Base-by-base conservation (phyloP, 176 grass and related monocot genomes). In the Triticum urartu region DNA sequence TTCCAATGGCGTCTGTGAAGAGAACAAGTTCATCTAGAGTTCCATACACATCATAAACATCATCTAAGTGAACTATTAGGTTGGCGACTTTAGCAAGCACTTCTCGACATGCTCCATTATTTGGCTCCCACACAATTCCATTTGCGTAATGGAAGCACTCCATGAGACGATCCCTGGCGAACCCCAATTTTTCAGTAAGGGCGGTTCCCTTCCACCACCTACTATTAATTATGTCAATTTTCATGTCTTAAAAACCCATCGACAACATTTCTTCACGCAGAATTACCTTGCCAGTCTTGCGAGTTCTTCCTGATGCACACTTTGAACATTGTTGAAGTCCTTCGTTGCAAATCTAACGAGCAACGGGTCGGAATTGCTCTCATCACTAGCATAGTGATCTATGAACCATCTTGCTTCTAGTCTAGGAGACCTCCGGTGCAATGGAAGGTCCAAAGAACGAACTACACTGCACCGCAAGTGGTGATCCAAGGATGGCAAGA, bases 151-250 rank as follows among this genome's bases (percentile, higher is more conserved):
- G 13, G 47, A 50, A 50, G 47, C 47, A 50, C 47, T 50, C 47
- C 47, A 50, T 50, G 47, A 50, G 47, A 15, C 47, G 47, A 50
- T 50, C 47, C 47, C 13, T 15, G 45, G 47, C 47, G 4, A 50
- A 50, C 13, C 13, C 47, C 47, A 50, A 15, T 15, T 50, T 50
- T 50, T 15, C 47, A 50, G 1, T 50, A 15, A 50, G 47, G 47
- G 4, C 47, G 0, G 47, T 15, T 1, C 47, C 13, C 47, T 50
- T 89, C 92, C 89, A 94, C 92, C 92, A 94, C 1, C 92, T 94
- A 42, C 17, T 15, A 15, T 15, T 15, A 50, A 50, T 15, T 50
- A 50, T 3, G 13, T 15, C 47, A 43, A 18, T 26, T 43, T 50
- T 50, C 47, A 50, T 48, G 14, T 48, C 47, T 48, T 48, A 48